Evolutionary conservation across 2,329 filamentous ascomycete species (phyloP).

Genomic region (Aspergillus aculeatinus): DNA sequence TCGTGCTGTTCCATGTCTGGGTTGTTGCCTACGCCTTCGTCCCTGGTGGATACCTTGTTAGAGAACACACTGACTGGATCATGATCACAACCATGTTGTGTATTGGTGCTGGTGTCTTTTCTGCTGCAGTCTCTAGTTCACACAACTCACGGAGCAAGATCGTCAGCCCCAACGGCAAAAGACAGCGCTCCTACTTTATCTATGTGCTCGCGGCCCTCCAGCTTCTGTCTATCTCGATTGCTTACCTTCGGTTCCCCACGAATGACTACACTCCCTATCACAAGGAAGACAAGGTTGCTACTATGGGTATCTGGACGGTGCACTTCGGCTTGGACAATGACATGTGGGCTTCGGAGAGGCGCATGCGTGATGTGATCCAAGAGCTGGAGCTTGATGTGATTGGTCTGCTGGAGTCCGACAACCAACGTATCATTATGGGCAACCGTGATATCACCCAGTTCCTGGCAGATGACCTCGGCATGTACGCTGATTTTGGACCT

Average conservation of each 20-base stretch:
- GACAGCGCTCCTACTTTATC: conserved; percentile 65
- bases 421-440: conserved; percentile 98
- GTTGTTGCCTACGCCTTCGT: conserved; percentile 98
- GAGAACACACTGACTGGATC: conserved; percentile 94
- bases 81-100: conserved; percentile 83
- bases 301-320: conserved; percentile 97
- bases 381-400: conserved; percentile 97
- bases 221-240: conserved; percentile 73
- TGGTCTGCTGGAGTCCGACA: conserved; percentile 88
- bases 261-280: conserved; percentile 93
- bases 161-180: conserved; percentile 41
- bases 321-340: conserved; percentile 98
- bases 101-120: conserved; percentile 82
- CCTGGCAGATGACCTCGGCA: conserved; percentile 91
- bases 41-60: conserved; percentile 84
- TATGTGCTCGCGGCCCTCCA: conserved; percentile 75
- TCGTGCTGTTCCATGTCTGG: conserved; percentile 98
- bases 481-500: conserved; percentile 97
- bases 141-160: conserved; percentile 43
- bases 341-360: conserved; percentile 96
- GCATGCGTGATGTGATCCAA: conserved; percentile 85
- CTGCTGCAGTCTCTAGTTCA: conserved; percentile 57
- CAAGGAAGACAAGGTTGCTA: conserved; percentile 79
- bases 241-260: conserved; percentile 86
- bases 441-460: conserved; percentile 96